Percentiles rank a stretch among this genome's conserved stretches.
phyloP scores from a whole-genome alignment of 176 grass and related monocot genomes.

The Paspalum vaginatum region DNA sequence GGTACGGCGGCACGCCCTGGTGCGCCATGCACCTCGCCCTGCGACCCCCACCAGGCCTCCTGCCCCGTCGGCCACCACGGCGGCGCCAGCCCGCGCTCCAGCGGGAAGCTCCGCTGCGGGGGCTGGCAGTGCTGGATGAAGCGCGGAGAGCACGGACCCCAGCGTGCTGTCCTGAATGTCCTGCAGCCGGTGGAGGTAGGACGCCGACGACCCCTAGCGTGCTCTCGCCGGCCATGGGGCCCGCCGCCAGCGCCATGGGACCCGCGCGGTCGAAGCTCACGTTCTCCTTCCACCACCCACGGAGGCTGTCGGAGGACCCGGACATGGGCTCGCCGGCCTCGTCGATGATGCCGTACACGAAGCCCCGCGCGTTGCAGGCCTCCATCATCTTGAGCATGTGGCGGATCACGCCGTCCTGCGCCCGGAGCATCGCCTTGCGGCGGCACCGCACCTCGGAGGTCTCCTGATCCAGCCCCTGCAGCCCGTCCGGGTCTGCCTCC shows the following conservation, averaged over 20 bases:
- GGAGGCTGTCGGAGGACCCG: slow-evolving; percentile 73
- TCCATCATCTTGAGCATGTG: slow-evolving; percentile 87
- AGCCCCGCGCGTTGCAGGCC: slow-evolving; percentile 74
- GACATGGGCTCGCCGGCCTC: slow-evolving; percentile 62
- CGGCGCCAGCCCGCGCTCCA: slow-evolving; percentile 56
- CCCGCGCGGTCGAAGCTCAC: slow-evolving; percentile 70
- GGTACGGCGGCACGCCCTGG: slow-evolving; percentile 67
- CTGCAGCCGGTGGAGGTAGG: slow-evolving; percentile 51
- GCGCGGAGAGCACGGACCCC: slow-evolving; percentile 62
- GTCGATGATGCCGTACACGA: slow-evolving; percentile 78
- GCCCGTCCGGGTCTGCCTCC: not conserved
- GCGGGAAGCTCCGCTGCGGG: slow-evolving; percentile 67
- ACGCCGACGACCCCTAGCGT: not conserved
- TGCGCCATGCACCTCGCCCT: slow-evolving; percentile 56
- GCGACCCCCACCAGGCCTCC: slow-evolving; percentile 72
- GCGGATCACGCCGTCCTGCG: slow-evolving; percentile 69
- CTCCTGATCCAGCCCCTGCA: not conserved
- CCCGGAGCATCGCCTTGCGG: slow-evolving; percentile 58
- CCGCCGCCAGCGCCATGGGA: slow-evolving; percentile 35
- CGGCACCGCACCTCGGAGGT: slow-evolving; percentile 39
- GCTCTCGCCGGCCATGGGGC: not conserved
- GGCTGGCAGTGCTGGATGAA: slow-evolving; percentile 82
- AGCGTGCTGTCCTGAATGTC: slow-evolving; percentile 72
- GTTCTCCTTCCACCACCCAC: slow-evolving; percentile 70
- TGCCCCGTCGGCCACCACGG: slow-evolving; percentile 84